Evolutionary conservation across 495 filamentous ascomycete species (phyloP).

Genomic region (Penicillium egyptiacum): DNA sequence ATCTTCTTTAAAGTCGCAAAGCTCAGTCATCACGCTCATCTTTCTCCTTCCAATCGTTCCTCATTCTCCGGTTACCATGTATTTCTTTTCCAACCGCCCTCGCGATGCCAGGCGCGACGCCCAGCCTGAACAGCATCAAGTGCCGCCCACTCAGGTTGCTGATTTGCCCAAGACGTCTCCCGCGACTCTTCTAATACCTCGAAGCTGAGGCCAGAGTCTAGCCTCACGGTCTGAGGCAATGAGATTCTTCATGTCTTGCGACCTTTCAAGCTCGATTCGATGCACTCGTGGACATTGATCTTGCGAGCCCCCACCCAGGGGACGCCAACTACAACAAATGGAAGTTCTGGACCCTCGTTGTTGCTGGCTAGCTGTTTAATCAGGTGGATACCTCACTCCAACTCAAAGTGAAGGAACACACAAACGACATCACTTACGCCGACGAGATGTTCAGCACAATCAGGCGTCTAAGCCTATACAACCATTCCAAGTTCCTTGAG

Average conservation of each 20-base stretch:
- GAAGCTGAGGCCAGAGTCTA: background rate
- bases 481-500: background rate
- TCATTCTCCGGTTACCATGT: background rate
- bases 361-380: background rate
- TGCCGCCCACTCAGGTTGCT: background rate
- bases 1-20: background rate
- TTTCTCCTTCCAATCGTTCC: background rate
- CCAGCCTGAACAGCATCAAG: too few relatives aligned
- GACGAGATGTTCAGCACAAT: conserved; percentile 2
- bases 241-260: conserved; percentile 1
- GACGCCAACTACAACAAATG: background rate
- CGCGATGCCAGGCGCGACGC: background rate
- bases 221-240: conserved; percentile 1
- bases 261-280: conserved; percentile 4
- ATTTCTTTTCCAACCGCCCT: background rate
- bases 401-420: background rate
- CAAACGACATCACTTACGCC: background rate
- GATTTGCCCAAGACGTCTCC: background rate
- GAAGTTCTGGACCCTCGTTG: conserved; percentile 3
- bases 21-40: background rate
- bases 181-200: conserved; percentile 1
- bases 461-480: background rate
- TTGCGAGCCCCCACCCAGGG: background rate
- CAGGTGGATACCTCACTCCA: background rate
- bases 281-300: background rate